phyloP scores from a whole-genome alignment of 352 stramenopile species.

The Phytopythium ostracodes region DNA sequence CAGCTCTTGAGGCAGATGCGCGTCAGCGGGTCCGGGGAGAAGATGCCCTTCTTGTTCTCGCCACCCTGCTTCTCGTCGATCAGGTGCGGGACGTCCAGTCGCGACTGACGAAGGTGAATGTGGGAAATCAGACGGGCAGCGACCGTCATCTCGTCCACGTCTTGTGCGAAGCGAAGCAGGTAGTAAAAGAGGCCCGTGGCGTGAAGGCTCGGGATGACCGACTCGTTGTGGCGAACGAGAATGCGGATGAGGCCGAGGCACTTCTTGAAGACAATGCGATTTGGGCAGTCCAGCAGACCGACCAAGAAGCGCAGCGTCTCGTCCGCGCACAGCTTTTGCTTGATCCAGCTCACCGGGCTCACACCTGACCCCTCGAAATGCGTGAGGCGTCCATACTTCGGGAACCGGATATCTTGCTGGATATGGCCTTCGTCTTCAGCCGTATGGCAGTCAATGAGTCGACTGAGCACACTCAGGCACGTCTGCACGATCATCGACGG shows the following conservation, averaged over 20 bases:
- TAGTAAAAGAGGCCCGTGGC: slow-evolving; percentile 87
- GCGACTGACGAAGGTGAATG: slow-evolving; percentile 79
- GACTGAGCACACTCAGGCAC: slow-evolving; percentile 77
- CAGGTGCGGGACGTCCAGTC: slow-evolving; percentile 51
- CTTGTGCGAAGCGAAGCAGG: slow-evolving; percentile 69
- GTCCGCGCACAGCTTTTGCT: slow-evolving; percentile 67
- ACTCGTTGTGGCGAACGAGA: slow-evolving; percentile 80
- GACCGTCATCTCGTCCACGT: slow-evolving; percentile 82
- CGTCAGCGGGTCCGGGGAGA: slow-evolving; percentile 74
- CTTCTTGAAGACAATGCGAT: slow-evolving; percentile 84
- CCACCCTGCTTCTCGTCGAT: slow-evolving; percentile 69
- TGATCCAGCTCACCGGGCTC: slow-evolving; percentile 75
- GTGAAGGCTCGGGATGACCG: slow-evolving; percentile 80
- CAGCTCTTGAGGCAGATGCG: slow-evolving; percentile 81
- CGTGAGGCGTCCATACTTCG: slow-evolving; percentile 73
- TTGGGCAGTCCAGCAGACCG: slow-evolving; percentile 72
- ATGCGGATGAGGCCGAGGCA: slow-evolving; percentile 75
- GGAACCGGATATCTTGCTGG: slow-evolving; percentile 72
- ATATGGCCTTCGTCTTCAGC: slow-evolving; percentile 78
- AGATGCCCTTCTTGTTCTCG: slow-evolving; percentile 80
- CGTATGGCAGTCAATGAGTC: slow-evolving; percentile 81
- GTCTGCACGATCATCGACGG: slow-evolving; percentile 87
- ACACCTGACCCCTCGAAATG: slow-evolving; percentile 80
- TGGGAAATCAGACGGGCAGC: slow-evolving; percentile 74
- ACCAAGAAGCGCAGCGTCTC: slow-evolving; percentile 80